These are phyloP conservation scores for Solanum bulbocastanum DNA, from an alignment of 257 asterid species.

Conservation along the genomic window DNA sequence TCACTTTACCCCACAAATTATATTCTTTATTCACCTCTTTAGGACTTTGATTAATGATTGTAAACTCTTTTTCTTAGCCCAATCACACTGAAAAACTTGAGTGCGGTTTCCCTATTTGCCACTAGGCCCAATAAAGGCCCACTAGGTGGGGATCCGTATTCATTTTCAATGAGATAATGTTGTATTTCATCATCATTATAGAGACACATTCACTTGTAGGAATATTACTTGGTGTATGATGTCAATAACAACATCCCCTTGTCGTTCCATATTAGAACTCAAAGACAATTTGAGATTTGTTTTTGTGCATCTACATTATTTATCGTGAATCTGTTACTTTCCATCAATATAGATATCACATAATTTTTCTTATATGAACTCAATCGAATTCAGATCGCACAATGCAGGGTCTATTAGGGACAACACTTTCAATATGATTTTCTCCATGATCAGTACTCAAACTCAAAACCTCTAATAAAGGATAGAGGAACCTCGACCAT, in stretches of 20 bases:
- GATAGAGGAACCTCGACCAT: rapidly evolving
- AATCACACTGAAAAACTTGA: background rate
- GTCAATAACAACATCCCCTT: background rate
- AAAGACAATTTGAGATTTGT: background rate
- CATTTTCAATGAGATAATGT: background rate
- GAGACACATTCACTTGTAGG: background rate
- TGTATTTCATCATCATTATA: background rate
- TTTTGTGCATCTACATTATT: no score
- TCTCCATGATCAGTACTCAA: background rate
- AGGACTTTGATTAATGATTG: background rate
- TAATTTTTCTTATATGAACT: no score
- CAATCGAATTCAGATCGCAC: background rate
- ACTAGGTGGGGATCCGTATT: background rate
- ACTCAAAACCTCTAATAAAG: background rate
- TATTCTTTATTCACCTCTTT: background rate
- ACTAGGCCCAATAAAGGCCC: background rate
- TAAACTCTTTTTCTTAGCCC: background rate
- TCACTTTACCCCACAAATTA: background rate
- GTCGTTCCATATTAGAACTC: background rate
- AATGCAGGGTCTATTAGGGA: no score
- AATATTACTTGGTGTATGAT: background rate
- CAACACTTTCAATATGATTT: background rate
- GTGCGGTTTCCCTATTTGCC: background rate
- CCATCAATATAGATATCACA: no score
- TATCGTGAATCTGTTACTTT: background rate